Evolutionary conservation across 352 stramenopile species (phyloP), one percentile per base, ranked within the genome.

Genomic region (Pythium periplocum): DNA sequence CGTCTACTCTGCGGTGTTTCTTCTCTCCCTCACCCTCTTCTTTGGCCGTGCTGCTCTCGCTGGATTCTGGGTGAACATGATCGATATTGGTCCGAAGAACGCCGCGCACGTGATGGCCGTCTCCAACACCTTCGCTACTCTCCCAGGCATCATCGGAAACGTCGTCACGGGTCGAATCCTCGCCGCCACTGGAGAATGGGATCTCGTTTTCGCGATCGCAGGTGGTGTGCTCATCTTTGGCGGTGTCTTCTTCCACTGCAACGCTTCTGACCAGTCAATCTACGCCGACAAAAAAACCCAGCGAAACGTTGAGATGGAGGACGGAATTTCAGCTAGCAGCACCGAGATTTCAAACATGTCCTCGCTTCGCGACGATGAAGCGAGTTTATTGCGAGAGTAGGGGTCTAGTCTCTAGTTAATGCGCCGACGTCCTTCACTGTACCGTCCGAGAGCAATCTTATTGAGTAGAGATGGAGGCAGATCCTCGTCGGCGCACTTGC

Each of bases 41-140:
- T 76, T 84, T 26, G 79, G 72, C 51, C 85, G 85, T 39, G 77
- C 78, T 7, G 71, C 83, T 7, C 83, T 88, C 58, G 79, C 78
- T 42, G 85, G 85, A 12, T 95, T 88, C 64, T 95, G 83, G 83
- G 81, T 95, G 55, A 95, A 95, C 61, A 95, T 95, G 85, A 91
- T 95, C 52, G 85, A 95, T 69, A 83, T 95, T 48, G 83, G 68
- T 0, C 79, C 83, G 10, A 73, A 80, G 44, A 77, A 93, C 60
- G 85, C 85, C 3, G 85, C 78, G 4, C 79, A 93, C 61, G 71
- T 95, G 50, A 95, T 95, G 85, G 85, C 78, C 42, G 72, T 95
- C 48, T 93, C 81, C 48, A 95, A 95, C 59, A 93, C 85, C 33
- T 81, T 95, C 47, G 81, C 73, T 38, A 95, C 85, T 0, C 78